Base-by-base conservation (phyloP, 306 rosid genomes). In the Cicer arietinum region DNA sequence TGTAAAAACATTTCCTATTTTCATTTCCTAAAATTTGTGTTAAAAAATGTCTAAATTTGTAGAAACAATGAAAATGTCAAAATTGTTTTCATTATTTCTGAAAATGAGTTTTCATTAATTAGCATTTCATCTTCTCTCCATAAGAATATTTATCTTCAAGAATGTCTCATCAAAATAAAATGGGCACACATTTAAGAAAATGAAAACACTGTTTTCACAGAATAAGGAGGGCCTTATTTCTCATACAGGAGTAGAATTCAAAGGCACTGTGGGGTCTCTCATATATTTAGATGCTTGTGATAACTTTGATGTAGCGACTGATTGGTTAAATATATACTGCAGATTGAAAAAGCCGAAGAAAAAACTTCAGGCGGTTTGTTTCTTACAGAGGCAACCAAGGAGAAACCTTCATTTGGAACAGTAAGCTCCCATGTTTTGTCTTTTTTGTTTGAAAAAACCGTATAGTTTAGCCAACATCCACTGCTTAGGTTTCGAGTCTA, bases 401-500 rank as follows among this genome's bases (percentile, higher is more conserved):
- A 95, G 76, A 95, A 90, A 54, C 96, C 98, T 17, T 92, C 99
- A 0, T 60, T 86, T 14, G 98, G 99, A 80, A 86, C 90, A 63
- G 96, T 92, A 63, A 81, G 79, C 30, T 40, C 47, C 64, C 46
- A 12, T 53, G 17, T 48, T n/a, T 13, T 16, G 10, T n/a, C 67
- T 16, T 7, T 51, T 7, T 16, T 16, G 60, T 73, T 56, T 56
- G 58, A 54, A 14, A 35, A 7, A 6, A 59, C 50, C 51, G 37
- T 47, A 25, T 48, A 67, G 63, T 47, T 6, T 16, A 42, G 22
- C 40, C 25, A 6, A 25, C 45, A 16, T 18, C 1, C 35, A 53
- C 7, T 54, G 8, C 46, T 43, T 18, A 8, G 18, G 61, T 53
- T 43, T 43, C 1, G 10, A 17, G 1, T 53, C 6, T 8, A 17